Conservation (phyloP, 2,329 filamentous ascomycete species). For the Fusarium compactum region DNA sequence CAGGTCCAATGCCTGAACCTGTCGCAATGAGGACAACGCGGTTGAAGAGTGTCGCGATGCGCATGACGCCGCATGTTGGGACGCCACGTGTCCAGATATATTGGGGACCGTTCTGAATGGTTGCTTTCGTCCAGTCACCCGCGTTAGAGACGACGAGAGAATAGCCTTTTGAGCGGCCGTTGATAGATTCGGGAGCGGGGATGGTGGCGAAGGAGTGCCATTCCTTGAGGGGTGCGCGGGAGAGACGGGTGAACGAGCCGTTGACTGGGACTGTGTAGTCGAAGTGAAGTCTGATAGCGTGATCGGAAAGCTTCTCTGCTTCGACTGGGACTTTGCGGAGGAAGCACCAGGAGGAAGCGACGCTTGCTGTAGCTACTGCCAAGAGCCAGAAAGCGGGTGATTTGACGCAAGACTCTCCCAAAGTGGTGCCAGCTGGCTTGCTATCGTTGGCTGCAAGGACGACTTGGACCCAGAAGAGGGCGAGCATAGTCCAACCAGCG, state of each 20-base stretch:
- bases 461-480: constrained; percentile 74
- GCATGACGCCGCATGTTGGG: constrained; percentile 75
- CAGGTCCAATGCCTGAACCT: constrained; percentile 79
- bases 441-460: constrained; percentile 64
- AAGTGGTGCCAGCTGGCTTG: constrained; percentile 48
- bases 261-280: constrained; percentile 69
- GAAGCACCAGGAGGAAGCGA: constrained; percentile 79
- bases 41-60: constrained; percentile 74
- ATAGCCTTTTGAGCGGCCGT: constrained; percentile 60
- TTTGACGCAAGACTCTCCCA: constrained; percentile 54
- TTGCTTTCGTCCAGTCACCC: constrained; percentile 78
- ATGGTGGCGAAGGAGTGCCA: constrained; percentile 84
- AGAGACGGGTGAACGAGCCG: constrained; percentile 64
- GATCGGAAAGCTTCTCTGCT: constrained; percentile 77
- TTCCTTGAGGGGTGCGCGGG: constrained; percentile 72
- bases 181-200: constrained; percentile 61
- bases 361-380: constrained; percentile 69
- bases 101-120: constrained; percentile 71
- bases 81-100: constrained; percentile 76
- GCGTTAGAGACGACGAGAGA: constrained; percentile 78
- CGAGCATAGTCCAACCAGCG: constrained; percentile 74
- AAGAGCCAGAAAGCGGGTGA: constrained; percentile 74
- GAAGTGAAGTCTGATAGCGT: constrained; percentile 79
- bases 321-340: constrained; percentile 75
- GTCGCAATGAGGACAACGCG: constrained; percentile 77